Conservation (phyloP, 2,329 filamentous ascomycete genomes). For the Falciphora oryzae region DNA sequence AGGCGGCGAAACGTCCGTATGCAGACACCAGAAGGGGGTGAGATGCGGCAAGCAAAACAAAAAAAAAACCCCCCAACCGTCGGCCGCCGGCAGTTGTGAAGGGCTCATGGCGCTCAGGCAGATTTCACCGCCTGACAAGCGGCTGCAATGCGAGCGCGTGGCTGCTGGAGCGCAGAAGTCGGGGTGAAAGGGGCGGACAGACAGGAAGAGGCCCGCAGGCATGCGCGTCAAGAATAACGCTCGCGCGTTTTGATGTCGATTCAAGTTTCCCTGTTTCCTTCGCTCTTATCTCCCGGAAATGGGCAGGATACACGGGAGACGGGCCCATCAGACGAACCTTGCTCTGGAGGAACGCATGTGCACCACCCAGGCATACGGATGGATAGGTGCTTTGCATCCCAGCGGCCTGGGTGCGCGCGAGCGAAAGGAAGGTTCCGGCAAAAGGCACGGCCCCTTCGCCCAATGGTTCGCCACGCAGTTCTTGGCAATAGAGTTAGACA, state of each 20-base stretch:
- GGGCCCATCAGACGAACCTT: neutral
- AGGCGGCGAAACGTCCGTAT: neutral
- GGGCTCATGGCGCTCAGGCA: too few relatives aligned
- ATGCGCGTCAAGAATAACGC: neutral
- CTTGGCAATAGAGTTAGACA: too few relatives aligned
- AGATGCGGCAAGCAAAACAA: too few relatives aligned
- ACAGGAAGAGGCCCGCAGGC: too few relatives aligned
- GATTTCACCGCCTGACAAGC: too few relatives aligned
- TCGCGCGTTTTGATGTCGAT: too few relatives aligned
- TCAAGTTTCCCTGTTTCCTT: neutral
- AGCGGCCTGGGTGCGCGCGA: too few relatives aligned
- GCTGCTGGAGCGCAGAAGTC: neutral
- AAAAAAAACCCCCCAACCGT: too few relatives aligned
- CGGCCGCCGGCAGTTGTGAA: too few relatives aligned
- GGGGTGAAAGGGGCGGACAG: neutral
- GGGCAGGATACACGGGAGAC: neutral
- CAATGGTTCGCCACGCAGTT: neutral
- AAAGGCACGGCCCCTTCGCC: neutral
- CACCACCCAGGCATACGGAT: too few relatives aligned
- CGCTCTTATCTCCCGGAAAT: neutral
- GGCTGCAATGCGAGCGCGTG: neutral
- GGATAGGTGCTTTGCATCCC: neutral
- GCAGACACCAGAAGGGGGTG: too few relatives aligned
- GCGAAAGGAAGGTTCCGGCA: neutral
- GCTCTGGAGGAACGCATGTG: neutral